phyloP scores from a whole-genome alignment of 371 early-diverging fungal genomes.

The Fennellomyces sp. region DNA sequence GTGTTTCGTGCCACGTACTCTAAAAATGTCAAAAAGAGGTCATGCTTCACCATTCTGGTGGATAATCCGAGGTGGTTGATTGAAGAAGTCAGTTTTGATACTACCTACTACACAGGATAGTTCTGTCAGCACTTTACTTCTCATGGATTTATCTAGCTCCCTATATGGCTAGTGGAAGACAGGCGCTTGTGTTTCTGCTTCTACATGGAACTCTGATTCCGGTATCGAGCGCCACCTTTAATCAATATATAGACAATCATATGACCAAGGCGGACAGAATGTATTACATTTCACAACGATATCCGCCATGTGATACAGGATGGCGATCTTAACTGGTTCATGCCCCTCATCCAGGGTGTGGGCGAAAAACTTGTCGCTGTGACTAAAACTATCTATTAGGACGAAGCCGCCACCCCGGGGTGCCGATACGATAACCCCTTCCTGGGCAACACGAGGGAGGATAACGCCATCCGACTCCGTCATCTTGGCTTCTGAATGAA shows the following conservation, averaged over 20 bases:
- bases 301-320: constrained; percentile 25
- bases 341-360: constrained; percentile 16
- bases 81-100: too few species aligned
- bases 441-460: constrained; percentile 11
- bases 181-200: too few species aligned
- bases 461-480: constrained; percentile 21
- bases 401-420: constrained; percentile 26
- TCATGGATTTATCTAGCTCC: too few species aligned
- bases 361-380: constrained; percentile 11
- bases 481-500: constrained; percentile 8
- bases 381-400: constrained; percentile 17
- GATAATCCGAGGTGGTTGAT: too few species aligned
- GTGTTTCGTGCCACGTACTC: too few species aligned
- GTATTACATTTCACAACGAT: constrained; percentile 37
- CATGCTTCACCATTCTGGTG: too few species aligned
- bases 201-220: too few species aligned
- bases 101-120: too few species aligned
- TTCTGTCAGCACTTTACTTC: too few species aligned
- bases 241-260: constrained; percentile 15
- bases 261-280: constrained; percentile 17
- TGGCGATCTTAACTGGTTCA: constrained; percentile 33
- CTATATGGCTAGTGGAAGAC: too few species aligned
- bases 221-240: constrained; percentile 21
- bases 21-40: too few species aligned
- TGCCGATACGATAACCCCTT: constrained; percentile 30